phyloP scores from a whole-genome alignment of 2,329 filamentous ascomycete genomes.

The Stagonosporopsis rhizophila region DNA sequence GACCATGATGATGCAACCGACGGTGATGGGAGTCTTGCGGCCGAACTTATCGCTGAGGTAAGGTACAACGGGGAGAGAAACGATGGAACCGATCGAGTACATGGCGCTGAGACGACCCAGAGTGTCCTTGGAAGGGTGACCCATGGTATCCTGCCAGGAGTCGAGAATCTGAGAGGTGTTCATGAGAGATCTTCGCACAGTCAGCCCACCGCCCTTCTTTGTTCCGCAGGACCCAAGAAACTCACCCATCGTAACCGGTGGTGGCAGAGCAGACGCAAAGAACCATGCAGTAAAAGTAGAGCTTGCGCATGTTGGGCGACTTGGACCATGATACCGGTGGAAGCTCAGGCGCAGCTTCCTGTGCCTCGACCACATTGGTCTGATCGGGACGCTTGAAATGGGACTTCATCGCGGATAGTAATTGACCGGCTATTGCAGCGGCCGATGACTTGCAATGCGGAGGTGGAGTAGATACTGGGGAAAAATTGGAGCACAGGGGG shows the following conservation, averaged over 20 bases:
- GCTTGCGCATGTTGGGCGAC: constrained; percentile 52
- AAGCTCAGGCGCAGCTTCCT: constrained; percentile 23
- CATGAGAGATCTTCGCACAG: constrained; percentile 14
- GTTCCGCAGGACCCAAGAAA: neutral
- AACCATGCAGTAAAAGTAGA: constrained; percentile 59
- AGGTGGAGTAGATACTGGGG: constrained; percentile 24
- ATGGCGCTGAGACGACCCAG: constrained; percentile 51
- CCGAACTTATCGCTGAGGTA: constrained; percentile 49
- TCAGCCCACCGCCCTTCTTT: constrained; percentile 1
- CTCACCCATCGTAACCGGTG: constrained; percentile 60
- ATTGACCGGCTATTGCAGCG: constrained; percentile 18
- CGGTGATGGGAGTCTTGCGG: constrained; percentile 43
- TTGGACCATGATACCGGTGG: constrained; percentile 16
- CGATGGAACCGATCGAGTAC: constrained; percentile 45
- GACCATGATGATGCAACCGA: constrained; percentile 51
- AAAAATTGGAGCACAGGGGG: constrained; percentile 20
- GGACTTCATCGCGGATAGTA: constrained; percentile 17
- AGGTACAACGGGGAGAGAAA: constrained; percentile 32
- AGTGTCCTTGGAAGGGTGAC: constrained; percentile 39
- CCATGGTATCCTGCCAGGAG: constrained; percentile 42
- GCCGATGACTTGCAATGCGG: constrained; percentile 12
- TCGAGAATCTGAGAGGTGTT: constrained; percentile 38
- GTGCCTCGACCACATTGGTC: constrained; percentile 22
- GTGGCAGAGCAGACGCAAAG: constrained; percentile 61
- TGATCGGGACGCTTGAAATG: constrained; percentile 23